A percentile compares a stretch with the other conserved stretches of the same genome.
Evolutionary conservation across 2,329 filamentous ascomycete species (phyloP).

Genomic region (Sphaerulina populicola): DNA sequence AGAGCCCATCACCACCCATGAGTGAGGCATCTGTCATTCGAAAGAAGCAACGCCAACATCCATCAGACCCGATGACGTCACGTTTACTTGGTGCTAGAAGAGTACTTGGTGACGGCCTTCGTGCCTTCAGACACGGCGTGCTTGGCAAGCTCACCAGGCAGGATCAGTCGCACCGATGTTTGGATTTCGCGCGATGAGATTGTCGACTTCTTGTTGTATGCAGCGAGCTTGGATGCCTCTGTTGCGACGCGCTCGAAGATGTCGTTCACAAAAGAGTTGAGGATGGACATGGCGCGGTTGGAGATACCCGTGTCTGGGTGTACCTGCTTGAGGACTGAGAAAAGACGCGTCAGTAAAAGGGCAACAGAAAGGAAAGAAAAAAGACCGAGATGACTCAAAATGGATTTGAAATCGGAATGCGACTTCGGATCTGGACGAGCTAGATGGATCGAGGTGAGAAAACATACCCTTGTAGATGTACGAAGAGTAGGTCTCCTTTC

Average conservation of each 20-base stretch:
- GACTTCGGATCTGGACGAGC: conserved; percentile 16
- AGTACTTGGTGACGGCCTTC: conserved; percentile 99
- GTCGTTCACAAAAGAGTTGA: conserved; percentile 99
- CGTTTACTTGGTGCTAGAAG: conserved; percentile 94
- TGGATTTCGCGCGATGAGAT: conserved; percentile 99
- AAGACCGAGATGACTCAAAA: conserved; percentile 7
- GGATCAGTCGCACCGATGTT: conserved; percentile 95
- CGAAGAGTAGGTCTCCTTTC: conserved; percentile 99
- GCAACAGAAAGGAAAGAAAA: conserved; percentile 2
- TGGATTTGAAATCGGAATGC: conserved; percentile 19
- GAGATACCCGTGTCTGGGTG: conserved; percentile 99
- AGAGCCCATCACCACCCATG: not conserved
- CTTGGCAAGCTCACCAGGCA: conserved; percentile 97
- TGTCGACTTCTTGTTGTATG: conserved; percentile 99
- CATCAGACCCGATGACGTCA: conserved; percentile 8
- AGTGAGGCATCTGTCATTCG: conserved; percentile 1
- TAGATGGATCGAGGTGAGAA: conserved; percentile 12
- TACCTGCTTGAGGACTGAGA: conserved; percentile 94
- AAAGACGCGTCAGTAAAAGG: conserved; percentile 33
- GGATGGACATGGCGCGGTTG: conserved; percentile 98
- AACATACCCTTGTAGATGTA: conserved; percentile 98
- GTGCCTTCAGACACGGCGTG: conserved; percentile 99
- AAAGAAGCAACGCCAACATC: conserved; percentile 12
- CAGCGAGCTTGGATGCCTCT: conserved; percentile 96
- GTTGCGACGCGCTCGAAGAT: conserved; percentile 99